A percentile compares a stretch with the other conserved stretches of the same genome.
phyloP scores from a whole-genome alignment of 106 monocot species.

The Agapanthus africanus region DNA sequence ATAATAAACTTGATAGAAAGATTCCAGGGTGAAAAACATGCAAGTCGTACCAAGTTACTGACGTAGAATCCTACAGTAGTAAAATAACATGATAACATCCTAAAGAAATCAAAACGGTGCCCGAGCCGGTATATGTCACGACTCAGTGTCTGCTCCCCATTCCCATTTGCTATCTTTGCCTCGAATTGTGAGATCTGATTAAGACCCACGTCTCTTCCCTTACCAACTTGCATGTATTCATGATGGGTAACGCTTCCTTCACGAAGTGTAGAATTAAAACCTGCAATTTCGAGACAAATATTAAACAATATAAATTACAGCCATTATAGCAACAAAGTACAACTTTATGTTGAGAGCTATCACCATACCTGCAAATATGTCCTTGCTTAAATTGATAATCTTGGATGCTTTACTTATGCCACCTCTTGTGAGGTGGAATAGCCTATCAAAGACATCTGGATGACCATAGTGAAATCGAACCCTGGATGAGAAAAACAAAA shows the following conservation, averaged over 20 bases:
- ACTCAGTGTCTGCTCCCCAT: constrained; percentile 88
- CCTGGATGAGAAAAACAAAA: constrained; percentile 27
- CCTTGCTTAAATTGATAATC: constrained; percentile 86
- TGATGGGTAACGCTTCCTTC: constrained; percentile 92
- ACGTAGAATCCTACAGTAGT: constrained; percentile 90
- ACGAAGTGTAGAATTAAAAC: constrained; percentile 91
- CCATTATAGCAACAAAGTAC: not conserved
- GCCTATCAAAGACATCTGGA: constrained; percentile 91
- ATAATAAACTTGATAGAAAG: not conserved
- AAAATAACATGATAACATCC: constrained; percentile 94
- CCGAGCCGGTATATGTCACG: constrained; percentile 90
- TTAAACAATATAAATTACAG: not conserved
- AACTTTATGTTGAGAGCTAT: not conserved
- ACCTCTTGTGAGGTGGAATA: constrained; percentile 88
- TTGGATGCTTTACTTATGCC: constrained; percentile 93
- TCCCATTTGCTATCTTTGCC: constrained; percentile 93
- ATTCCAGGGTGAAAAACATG: not conserved
- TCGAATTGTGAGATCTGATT: constrained; percentile 96
- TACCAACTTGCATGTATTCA: constrained; percentile 95
- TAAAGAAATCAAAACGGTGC: constrained; percentile 94
- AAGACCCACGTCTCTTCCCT: constrained; percentile 90
- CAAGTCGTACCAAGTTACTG: constrained; percentile 69
- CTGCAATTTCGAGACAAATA: constrained; percentile 24
- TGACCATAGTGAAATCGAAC: constrained; percentile 98
- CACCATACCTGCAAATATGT: constrained; percentile 78